phyloP scores from a whole-genome alignment of 2,329 filamentous ascomycete genomes.

The Sphaerulina vaccinii region DNA sequence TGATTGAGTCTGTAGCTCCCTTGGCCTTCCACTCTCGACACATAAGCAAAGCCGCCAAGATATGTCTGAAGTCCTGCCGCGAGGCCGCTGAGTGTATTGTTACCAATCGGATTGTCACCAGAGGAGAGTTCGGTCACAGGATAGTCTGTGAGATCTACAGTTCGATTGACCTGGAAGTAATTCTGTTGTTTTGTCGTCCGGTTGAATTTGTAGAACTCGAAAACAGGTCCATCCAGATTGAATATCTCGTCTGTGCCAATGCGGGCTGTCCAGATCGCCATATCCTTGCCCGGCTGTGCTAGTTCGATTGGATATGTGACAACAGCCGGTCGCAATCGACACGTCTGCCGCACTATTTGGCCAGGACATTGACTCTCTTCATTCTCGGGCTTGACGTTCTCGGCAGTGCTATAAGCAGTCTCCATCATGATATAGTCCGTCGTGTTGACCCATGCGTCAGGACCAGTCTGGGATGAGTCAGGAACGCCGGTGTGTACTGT shows the following conservation, averaged over 20 bases:
- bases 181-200: slow-evolving; percentile 1
- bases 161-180: not conserved
- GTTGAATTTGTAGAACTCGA: slow-evolving; percentile 5
- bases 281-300: not conserved
- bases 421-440: slow-evolving; percentile 8
- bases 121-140: not conserved
- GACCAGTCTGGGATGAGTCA: not conserved
- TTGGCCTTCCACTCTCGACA: slow-evolving; percentile 2
- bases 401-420: not conserved
- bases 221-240: no score
- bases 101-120: not conserved
- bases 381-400: not conserved
- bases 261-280: not conserved
- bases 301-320: slow-evolving; percentile 2
- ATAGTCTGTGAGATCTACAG: not conserved
- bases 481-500: not conserved
- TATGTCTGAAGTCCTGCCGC: slow-evolving; percentile 13
- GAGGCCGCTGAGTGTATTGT: slow-evolving; percentile 14
- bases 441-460: slow-evolving; percentile 3
- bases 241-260: not conserved
- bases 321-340: slow-evolving; percentile 3
- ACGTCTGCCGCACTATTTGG: not conserved
- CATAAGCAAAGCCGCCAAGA: slow-evolving; percentile 12
- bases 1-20: slow-evolving; percentile 3
- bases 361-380: not conserved